Percentiles rank a stretch among this genome's conserved stretches.
Conservation (phyloP, 1,139 yeast species). For the Suhomyces guaymorum region DNA sequence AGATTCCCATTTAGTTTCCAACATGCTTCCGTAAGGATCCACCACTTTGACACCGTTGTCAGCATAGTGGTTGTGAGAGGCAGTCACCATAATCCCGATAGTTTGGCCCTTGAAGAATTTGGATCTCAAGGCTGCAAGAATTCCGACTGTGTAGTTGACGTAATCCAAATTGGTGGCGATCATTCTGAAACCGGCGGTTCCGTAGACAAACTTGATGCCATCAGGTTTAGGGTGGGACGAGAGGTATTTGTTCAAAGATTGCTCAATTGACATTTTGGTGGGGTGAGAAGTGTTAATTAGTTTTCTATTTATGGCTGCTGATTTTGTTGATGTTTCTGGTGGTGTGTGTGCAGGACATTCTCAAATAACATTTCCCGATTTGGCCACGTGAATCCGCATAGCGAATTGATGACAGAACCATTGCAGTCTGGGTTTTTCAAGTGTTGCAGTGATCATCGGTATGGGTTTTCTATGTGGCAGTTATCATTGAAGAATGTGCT, state of each 20-base stretch:
- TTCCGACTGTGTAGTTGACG: slow-evolving; percentile 81
- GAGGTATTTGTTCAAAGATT: slow-evolving; percentile 13
- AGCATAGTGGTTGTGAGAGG: slow-evolving; percentile 91
- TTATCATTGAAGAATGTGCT: too few relatives aligned
- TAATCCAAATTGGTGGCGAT: slow-evolving; percentile 71
- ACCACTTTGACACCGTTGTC: slow-evolving; percentile 97
- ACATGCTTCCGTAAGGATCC: slow-evolving; percentile 94
- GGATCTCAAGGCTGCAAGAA: slow-evolving; percentile 81
- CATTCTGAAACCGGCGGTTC: slow-evolving; percentile 97
- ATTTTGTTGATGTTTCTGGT: not conserved
- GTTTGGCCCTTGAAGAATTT: slow-evolving; percentile 65
- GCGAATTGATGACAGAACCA: too few relatives aligned
- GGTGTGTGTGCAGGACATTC: not conserved
- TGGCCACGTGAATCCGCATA: too few relatives aligned
- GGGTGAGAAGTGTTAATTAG: not conserved
- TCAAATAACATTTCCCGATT: too few relatives aligned
- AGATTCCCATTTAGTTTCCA: slow-evolving; percentile 80
- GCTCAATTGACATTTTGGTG: slow-evolving; percentile 14
- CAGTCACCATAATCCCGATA: slow-evolving; percentile 92
- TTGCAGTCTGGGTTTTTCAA: too few relatives aligned
- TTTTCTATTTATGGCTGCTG: slow-evolving; percentile 1
- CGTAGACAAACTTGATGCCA: slow-evolving; percentile 60
- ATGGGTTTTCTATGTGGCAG: too few relatives aligned
- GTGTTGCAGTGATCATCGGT: too few relatives aligned
- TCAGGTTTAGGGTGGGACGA: slow-evolving; percentile 47